Evolutionary conservation across 2,329 filamentous ascomycete species (phyloP), one percentile per base, ranked within the genome.

Genomic region (Lasiodiplodia gonubiensis): DNA sequence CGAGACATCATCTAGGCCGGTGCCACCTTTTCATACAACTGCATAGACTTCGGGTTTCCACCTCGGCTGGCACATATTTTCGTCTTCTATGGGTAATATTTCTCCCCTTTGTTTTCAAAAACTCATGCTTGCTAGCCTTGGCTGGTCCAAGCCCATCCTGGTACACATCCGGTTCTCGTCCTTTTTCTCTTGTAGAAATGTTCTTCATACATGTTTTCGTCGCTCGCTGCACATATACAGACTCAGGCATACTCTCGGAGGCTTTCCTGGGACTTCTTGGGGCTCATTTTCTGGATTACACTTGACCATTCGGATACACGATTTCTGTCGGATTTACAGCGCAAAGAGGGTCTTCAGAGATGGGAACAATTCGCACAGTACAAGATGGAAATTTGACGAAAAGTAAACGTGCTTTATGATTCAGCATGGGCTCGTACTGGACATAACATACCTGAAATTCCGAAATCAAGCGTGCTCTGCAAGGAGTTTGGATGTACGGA

Each of bases 1-100:
- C 54, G 25, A 30, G 69, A 71, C 21, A 21, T 68, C 39, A 64
- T 60, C 12, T 68, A 39, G 57, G 33, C 2, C 18, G 18, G 14
- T 6, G 12, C 23, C 42, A 10, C 10, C 33, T 46, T 37, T 51
- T 11, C 14, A 27, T 53, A 3, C 27, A 30, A 46, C 30, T 64
- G 30, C 46, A 63, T 51, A 63, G 42, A 51, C 35, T 27, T 63
- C 30, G 42, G 30, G 59, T 25, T 33, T 18, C 42, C 42, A n/a
- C 23, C 33, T 25, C 12, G 57, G 42, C 59, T 63, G 42, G 42
- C 59, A 51, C 46, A 48, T 35, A 25, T 6, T 49, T 49, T 49
- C 18, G 42, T 49, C 27, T 61, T 49, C 57, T 48, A 6, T 5
- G 25, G 23, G 21, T 35, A 42, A 49, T 49, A 63, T 39, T 51